These are phyloP conservation scores for Asterophora parasitica DNA, from an alignment of 768 basidiomycete species.

Conservation along the genomic window DNA sequence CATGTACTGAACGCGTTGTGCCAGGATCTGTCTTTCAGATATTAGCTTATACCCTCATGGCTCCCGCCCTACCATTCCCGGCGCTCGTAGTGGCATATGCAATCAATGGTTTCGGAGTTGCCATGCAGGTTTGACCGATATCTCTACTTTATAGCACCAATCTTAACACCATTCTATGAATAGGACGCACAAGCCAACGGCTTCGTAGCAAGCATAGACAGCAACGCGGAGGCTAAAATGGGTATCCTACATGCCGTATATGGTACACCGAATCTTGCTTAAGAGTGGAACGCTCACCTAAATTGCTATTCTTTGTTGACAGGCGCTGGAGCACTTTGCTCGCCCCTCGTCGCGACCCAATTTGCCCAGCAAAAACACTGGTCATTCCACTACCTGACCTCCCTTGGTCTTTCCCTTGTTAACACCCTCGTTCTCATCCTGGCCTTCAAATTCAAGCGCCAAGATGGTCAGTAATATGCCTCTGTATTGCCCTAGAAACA, in stretches of 20 bases:
- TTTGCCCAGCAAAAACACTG: conserved; percentile 63
- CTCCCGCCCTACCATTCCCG: conserved; percentile 50
- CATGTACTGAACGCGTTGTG: not conserved
- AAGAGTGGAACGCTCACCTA: no score
- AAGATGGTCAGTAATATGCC: conserved; percentile 48
- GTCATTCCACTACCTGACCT: conserved; percentile 76
- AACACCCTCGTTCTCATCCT: conserved; percentile 48
- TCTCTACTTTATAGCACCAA: not conserved
- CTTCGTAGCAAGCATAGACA: conserved; percentile 55
- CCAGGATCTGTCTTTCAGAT: conserved; percentile 41
- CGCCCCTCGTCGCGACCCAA: conserved; percentile 79
- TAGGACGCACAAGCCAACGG: conserved; percentile 73
- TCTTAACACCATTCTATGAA: not conserved
- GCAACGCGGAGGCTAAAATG: conserved; percentile 62
- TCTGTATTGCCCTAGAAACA: no score
- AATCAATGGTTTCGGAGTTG: conserved; percentile 27
- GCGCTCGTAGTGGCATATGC: conserved; percentile 36
- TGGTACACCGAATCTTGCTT: conserved; percentile 28
- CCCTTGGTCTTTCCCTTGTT: conserved; percentile 57
- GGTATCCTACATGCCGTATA: conserved; percentile 64
- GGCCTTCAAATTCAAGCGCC: conserved; percentile 66
- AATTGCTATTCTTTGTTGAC: not conserved
- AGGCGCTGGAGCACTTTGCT: conserved; percentile 62
- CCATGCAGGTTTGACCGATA: conserved; percentile 27
- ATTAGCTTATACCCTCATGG: conserved; percentile 41